Evolutionary conservation across 23 red algal genomes (phyloP).

Genomic region (Gracilariopsis chorda): DNA sequence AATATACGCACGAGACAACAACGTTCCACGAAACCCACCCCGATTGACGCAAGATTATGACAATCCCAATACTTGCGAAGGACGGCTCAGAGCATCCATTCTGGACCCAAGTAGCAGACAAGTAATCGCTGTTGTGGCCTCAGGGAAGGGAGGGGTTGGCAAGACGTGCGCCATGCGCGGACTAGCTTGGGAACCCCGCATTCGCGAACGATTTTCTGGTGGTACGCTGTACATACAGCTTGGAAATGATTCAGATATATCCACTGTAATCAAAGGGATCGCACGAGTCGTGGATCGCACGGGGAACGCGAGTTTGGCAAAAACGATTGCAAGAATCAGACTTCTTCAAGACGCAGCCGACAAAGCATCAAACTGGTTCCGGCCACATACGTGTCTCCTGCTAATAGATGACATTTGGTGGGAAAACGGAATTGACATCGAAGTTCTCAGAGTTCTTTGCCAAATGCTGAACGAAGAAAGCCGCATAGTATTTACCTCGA

Average conservation of each 20-base stretch:
- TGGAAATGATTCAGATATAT: not conserved
- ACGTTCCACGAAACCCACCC: not conserved
- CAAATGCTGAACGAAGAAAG: too few relatives aligned
- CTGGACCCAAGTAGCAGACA: not conserved
- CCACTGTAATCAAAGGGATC: not conserved
- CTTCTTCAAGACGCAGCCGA: not conserved
- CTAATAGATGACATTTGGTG: slow-evolving; percentile 39
- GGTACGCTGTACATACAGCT: slow-evolving; percentile 8
- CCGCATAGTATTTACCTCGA: not conserved
- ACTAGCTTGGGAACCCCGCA: not conserved
- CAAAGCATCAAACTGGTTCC: not conserved
- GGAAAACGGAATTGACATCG: not conserved
- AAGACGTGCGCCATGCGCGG: slow-evolving; percentile 15
- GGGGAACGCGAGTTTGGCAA: not conserved
- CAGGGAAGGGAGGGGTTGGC: slow-evolving; percentile 17
- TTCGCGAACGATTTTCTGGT: not conserved
- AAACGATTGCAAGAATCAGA: not conserved
- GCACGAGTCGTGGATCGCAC: not conserved
- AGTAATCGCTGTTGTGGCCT: not conserved
- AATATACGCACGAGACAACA: not conserved
- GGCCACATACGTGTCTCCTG: not conserved
- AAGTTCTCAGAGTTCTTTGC: not conserved
- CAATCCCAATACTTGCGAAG: not conserved
- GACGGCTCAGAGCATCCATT: not conserved
- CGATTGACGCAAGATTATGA: not conserved